These are phyloP conservation scores for Suillus placidus DNA, from an alignment of 768 basidiomycete species.

Conservation along the genomic window DNA sequence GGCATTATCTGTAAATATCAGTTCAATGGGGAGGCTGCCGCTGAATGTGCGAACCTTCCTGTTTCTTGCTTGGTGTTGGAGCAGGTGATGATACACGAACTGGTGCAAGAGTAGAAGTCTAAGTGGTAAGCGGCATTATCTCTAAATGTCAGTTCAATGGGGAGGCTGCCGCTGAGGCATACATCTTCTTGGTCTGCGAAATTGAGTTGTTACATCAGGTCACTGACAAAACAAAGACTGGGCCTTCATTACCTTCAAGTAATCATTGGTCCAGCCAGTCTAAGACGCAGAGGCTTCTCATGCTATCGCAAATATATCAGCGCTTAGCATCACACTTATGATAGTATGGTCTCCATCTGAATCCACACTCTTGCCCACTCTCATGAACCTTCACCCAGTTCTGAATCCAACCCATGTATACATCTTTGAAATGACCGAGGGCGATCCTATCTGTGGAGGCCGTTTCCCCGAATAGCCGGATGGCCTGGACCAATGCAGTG, in stretches of 20 bases:
- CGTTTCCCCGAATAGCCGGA: constrained; percentile 58
- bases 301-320: constrained; percentile 51
- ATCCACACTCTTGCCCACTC: constrained; percentile 49
- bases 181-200: constrained; percentile 17
- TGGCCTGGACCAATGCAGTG: constrained; percentile 41
- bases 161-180: constrained; percentile 23
- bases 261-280: constrained; percentile 51
- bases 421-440: constrained; percentile 55
- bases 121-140: background rate
- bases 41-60: too few relatives aligned
- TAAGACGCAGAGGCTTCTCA: constrained; percentile 45
- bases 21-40: too few relatives aligned
- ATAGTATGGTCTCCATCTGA: constrained; percentile 54
- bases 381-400: constrained; percentile 48
- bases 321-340: constrained; percentile 55
- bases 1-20: too few relatives aligned
- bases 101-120: constrained; percentile 17
- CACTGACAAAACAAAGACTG: background rate
- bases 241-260: constrained; percentile 47
- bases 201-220: constrained; percentile 9
- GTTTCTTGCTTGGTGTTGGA: constrained; percentile 52
- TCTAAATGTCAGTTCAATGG: constrained; percentile 30
- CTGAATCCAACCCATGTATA: constrained; percentile 59
- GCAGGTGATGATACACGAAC: constrained; percentile 26
- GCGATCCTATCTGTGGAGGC: constrained; percentile 57